Conservation (phyloP, 441 rosid species). For the Erysimum cheiri region DNA sequence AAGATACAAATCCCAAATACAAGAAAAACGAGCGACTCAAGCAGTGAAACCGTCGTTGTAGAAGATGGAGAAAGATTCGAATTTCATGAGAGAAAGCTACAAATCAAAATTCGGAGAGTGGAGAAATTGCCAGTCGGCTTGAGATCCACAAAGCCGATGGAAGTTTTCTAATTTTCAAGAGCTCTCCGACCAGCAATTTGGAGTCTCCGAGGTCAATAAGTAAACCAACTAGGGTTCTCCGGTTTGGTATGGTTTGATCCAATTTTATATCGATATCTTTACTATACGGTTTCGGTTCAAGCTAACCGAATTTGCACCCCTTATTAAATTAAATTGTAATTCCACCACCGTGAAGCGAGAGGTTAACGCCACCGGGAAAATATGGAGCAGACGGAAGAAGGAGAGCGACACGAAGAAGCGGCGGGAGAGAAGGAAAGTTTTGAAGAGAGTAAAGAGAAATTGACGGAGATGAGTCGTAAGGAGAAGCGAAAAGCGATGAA, state of each 20-base stretch:
- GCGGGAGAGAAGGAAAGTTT: slow-evolving; percentile 41
- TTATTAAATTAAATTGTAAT: background rate
- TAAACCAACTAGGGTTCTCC: slow-evolving; percentile 19
- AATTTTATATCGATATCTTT: background rate
- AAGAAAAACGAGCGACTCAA: slow-evolving; percentile 11
- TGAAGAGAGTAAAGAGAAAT: slow-evolving; percentile 55
- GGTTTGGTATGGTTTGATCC: slow-evolving; percentile 27
- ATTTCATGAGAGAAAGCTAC: background rate
- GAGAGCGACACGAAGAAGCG: slow-evolving; percentile 20
- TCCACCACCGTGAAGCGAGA: slow-evolving; percentile 20
- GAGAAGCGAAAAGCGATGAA: slow-evolving; percentile 86
- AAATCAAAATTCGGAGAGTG: slow-evolving; percentile 8
- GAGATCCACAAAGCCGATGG: background rate
- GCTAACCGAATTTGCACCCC: slow-evolving; percentile 7
- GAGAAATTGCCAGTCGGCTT: slow-evolving; percentile 9
- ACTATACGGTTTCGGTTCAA: slow-evolving; percentile 12
- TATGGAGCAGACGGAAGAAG: slow-evolving; percentile 35
- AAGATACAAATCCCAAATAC: slow-evolving; percentile 6
- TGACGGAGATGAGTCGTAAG: slow-evolving; percentile 56
- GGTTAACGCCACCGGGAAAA: slow-evolving; percentile 14
- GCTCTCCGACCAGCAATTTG: slow-evolving; percentile 13
- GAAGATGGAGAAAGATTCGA: slow-evolving; percentile 2
- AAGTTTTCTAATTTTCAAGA: background rate
- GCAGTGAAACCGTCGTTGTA: slow-evolving; percentile 8
- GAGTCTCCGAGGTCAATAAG: background rate